A percentile compares a stretch with the other conserved stretches of the same genome.
Evolutionary conservation across 176 grass and related monocot species (phyloP).

Genomic region (Poa annua): DNA sequence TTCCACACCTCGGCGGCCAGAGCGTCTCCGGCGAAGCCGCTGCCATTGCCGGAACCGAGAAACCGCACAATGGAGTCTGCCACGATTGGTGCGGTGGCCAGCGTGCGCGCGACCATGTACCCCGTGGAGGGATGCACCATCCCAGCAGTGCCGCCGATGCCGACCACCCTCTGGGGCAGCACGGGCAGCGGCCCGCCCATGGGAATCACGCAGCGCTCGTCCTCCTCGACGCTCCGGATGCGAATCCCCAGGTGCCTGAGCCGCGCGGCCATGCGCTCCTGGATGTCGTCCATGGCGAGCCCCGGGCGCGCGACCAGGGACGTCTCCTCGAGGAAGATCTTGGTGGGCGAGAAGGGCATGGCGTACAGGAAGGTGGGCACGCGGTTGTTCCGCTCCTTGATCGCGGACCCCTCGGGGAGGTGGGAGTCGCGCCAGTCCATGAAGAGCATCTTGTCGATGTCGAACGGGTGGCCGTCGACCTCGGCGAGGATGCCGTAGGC

Average conservation of each 20-base stretch:
- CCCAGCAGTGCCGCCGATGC: constrained; percentile 93
- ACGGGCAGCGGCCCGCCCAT: constrained; percentile 92
- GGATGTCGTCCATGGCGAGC: constrained; percentile 89
- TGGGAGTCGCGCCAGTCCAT: constrained; percentile 99
- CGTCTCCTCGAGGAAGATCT: constrained; percentile 95
- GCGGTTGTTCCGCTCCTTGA: constrained; percentile 65
- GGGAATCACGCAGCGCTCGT: constrained; percentile 88
- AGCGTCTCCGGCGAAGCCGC: constrained; percentile 43
- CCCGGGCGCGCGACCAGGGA: constrained; percentile 90
- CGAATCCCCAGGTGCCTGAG: constrained; percentile 77
- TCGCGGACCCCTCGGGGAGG: constrained; percentile 51
- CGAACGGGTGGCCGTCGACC: constrained; percentile 92
- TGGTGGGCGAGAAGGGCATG: constrained; percentile 89
- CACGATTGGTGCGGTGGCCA: constrained; percentile 80
- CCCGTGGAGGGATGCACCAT: constrained; percentile 98
- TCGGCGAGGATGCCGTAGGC: constrained; percentile 94
- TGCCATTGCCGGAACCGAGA: constrained; percentile 43
- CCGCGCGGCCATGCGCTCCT: constrained; percentile 89
- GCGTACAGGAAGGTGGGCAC: constrained; percentile 94
- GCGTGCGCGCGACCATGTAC: constrained; percentile 96
- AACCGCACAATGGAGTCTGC: constrained; percentile 81
- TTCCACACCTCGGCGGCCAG: constrained; percentile 78
- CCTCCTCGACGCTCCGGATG: constrained; percentile 88
- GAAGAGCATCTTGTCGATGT: constrained; percentile 98
- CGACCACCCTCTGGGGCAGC: constrained; percentile 88